Conservation (phyloP, 306 rosid species). For the Vachellia pachyceras region DNA sequence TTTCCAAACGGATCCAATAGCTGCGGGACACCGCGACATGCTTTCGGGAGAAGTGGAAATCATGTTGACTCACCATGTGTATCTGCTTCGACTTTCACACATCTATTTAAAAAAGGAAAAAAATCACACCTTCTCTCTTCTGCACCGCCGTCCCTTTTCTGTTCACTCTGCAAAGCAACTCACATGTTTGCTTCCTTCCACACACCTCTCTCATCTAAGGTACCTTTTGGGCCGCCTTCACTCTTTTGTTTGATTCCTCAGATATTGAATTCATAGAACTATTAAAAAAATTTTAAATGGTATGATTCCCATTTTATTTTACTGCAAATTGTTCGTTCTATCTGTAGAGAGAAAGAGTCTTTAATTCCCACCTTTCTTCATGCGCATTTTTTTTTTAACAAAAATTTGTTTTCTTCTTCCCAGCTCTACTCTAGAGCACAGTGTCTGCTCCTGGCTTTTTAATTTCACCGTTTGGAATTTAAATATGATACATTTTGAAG, state of each 20-base stretch:
- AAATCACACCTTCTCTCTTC: constrained; percentile 2
- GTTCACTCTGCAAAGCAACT: constrained; percentile 46
- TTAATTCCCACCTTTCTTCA: not conserved
- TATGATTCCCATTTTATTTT: constrained; percentile 15
- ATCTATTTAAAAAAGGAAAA: not conserved
- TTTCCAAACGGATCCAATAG: no score
- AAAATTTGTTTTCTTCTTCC: constrained; percentile 23
- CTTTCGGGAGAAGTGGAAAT: constrained; percentile 57
- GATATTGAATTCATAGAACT: constrained; percentile 37
- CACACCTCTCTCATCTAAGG: constrained; percentile 36
- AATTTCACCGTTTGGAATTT: constrained; percentile 27
- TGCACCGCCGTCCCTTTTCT: constrained; percentile 31
- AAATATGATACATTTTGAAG: constrained; percentile 11
- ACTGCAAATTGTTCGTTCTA: constrained; percentile 16
- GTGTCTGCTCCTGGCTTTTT: constrained; percentile 19
- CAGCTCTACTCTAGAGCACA: constrained; percentile 3
- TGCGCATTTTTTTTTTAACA: no score
- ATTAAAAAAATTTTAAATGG: constrained; percentile 26
- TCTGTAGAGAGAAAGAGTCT: constrained; percentile 18
- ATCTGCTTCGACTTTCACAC: constrained; percentile 58
- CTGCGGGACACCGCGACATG: constrained; percentile 68
- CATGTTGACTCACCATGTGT: constrained; percentile 62
- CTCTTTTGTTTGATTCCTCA: constrained; percentile 51
- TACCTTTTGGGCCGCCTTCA: constrained; percentile 31
- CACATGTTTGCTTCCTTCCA: constrained; percentile 33